A percentile compares a stretch with the other conserved stretches of the same genome.
Conservation (phyloP, 139 green algal species). For the Coccomyxa sp. region DNA sequence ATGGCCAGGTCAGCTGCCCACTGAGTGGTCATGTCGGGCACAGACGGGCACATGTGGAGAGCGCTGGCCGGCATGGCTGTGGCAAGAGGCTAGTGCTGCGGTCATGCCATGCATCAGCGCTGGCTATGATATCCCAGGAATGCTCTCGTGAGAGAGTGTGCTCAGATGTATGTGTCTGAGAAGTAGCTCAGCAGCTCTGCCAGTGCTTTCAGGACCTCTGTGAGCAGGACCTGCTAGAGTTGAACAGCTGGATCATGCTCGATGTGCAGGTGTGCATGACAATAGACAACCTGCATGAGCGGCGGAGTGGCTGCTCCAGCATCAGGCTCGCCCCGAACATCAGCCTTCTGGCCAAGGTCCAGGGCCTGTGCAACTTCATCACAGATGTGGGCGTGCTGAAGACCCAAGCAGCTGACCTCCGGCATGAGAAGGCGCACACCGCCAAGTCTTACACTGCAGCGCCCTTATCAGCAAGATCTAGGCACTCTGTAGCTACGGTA, state of each 20-base stretch:
- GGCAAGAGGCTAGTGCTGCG: not conserved
- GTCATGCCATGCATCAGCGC: no score
- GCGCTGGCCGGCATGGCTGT: not conserved
- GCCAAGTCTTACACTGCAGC: no score
- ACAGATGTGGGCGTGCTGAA: constrained; percentile 11
- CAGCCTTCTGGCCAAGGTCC: constrained; percentile 75
- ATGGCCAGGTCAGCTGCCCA: constrained; percentile 63
- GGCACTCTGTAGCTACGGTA: no score
- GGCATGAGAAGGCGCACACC: no score
- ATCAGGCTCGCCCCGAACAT: constrained; percentile 59
- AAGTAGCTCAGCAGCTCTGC: not conserved
- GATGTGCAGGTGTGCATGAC: constrained; percentile 60
- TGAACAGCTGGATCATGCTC: not conserved
- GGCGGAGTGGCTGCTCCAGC: constrained; percentile 46
- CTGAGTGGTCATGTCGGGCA: not conserved
- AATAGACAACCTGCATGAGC: constrained; percentile 80
- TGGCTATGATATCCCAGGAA: no score
- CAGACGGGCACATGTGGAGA: not conserved
- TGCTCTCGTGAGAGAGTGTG: not conserved
- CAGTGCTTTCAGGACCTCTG: not conserved
- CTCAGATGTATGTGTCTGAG: not conserved
- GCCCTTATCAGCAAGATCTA: no score
- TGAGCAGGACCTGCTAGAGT: no score
- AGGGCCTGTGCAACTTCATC: constrained; percentile 78
- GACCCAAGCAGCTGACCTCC: no score